These are phyloP conservation scores for Irpex sp. DNA, from an alignment of 1,284 basidiomycete species.

Conservation along the genomic window DNA sequence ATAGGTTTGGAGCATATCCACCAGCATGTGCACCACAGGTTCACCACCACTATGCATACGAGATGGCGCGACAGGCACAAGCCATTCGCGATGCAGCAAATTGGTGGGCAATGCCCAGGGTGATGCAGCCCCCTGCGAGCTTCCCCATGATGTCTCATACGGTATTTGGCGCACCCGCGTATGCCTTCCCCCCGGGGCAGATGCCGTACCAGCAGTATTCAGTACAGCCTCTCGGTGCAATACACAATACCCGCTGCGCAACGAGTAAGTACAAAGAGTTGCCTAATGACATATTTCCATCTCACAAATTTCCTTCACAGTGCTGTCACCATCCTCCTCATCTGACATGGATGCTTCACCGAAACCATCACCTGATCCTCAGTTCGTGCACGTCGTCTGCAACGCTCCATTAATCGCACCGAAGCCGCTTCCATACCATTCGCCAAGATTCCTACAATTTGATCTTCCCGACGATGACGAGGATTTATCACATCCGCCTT, in stretches of 20 bases:
- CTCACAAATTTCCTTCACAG: constrained; percentile 22
- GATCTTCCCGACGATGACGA: constrained; percentile 66
- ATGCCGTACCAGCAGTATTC: background rate
- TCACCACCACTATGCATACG: background rate
- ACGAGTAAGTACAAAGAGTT: background rate
- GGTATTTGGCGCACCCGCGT: background rate
- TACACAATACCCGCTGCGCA: constrained; percentile 1
- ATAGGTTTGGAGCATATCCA: background rate
- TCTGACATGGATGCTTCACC: constrained; percentile 16
- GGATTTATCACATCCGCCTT: constrained; percentile 65
- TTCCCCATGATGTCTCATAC: background rate
- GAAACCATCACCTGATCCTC: constrained; percentile 24
- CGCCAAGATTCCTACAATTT: constrained; percentile 61
- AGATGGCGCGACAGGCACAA: background rate
- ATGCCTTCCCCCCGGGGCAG: background rate
- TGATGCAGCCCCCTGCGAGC: too few species aligned
- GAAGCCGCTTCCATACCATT: constrained; percentile 63
- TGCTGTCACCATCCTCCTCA: constrained; percentile 39
- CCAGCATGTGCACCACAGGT: background rate
- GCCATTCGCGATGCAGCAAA: background rate
- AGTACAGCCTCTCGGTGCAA: background rate
- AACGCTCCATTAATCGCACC: constrained; percentile 63
- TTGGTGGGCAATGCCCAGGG: background rate
- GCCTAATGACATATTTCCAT: background rate
- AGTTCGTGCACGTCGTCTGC: constrained; percentile 47